Percentiles rank a stretch among this genome's conserved stretches.
Evolutionary conservation across 805 yeast genomes (phyloP).

Genomic region (Huiozyma naganishii): DNA sequence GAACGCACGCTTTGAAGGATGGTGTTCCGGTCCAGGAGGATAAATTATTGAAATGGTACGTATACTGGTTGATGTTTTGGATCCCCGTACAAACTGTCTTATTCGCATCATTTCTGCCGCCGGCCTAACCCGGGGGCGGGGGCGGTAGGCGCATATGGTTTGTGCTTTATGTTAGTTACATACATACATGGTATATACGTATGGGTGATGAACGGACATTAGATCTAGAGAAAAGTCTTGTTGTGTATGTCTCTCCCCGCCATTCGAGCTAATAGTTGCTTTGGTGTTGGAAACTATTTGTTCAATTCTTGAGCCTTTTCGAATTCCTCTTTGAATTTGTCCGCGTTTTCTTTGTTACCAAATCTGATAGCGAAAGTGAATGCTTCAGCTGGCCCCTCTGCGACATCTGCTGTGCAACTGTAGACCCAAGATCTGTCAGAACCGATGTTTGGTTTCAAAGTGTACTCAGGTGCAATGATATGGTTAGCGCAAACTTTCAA

Average conservation of each 20-base stretch:
- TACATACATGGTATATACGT: background rate
- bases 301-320: conserved; percentile 70
- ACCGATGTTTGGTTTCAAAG: conserved; percentile 85
- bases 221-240: no score
- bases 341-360: conserved; percentile 86
- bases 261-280: no score
- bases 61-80: conserved; percentile 52
- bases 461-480: conserved; percentile 70
- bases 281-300: conserved; percentile 28
- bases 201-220: no score
- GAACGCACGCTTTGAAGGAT: background rate
- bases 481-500: conserved; percentile 97
- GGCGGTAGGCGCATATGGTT: background rate
- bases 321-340: conserved; percentile 85
- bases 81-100: conserved; percentile 54
- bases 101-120: conserved; percentile 81
- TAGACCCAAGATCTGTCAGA: conserved; percentile 98
- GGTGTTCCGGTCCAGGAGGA: background rate
- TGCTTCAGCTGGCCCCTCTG: conserved; percentile 94
- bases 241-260: no score
- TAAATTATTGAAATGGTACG: conserved; percentile 28
- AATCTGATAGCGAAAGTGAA: conserved; percentile 94
- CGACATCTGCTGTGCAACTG: conserved; percentile 83
- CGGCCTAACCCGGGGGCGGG: conserved; percentile 44
- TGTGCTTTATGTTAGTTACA: background rate